phyloP scores from a whole-genome alignment of 2,329 filamentous ascomycete genomes.

The Penicillium glabrum region DNA sequence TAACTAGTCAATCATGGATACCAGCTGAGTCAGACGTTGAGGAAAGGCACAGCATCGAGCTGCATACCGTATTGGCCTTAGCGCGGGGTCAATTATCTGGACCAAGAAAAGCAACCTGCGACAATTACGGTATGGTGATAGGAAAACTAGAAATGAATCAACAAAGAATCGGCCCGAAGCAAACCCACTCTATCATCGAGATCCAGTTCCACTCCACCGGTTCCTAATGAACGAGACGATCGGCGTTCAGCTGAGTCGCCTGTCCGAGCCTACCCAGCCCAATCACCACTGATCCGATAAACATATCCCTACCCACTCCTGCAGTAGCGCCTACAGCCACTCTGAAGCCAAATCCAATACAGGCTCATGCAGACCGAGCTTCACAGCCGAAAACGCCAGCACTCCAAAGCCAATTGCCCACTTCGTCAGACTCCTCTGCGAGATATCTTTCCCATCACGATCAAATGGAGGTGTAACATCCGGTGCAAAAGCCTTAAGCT shows the following conservation, averaged over 20 bases:
- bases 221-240: no score
- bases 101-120: background rate
- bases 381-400: conserved; percentile 8
- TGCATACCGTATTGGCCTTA: background rate
- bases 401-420: conserved; percentile 15
- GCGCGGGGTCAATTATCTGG: background rate
- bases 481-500: conserved; percentile 12
- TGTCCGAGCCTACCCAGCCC: no score
- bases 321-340: background rate
- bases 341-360: background rate
- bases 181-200: no score
- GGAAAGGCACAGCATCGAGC: background rate
- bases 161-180: no score
- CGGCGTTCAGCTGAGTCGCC: no score
- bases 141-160: no score
- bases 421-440: background rate
- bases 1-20: background rate
- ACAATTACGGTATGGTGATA: no score
- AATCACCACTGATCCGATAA: no score
- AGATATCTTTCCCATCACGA: conserved; percentile 17
- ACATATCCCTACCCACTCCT: background rate
- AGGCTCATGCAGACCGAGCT: background rate
- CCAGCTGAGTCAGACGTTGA: background rate
- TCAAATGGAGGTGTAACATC: conserved; percentile 13
- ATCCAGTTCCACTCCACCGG: no score